Evolutionary conservation across 2,329 filamentous ascomycete species (phyloP), one percentile per base, ranked within the genome.

Genomic region (Aspergillus uvarum): DNA sequence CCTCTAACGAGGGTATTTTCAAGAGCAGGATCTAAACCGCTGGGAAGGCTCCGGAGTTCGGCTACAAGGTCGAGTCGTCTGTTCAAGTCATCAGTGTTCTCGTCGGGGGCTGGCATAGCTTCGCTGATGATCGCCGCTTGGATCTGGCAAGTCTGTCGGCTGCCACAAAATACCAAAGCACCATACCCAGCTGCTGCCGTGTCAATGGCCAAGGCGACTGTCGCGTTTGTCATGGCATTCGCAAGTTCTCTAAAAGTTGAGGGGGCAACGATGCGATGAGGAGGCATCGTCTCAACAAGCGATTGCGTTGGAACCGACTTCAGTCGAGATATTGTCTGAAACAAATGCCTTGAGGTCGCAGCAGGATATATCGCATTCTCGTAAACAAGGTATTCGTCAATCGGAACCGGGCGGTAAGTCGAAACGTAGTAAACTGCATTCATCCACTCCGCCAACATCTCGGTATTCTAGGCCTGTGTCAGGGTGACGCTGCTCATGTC

Each of bases 311-410:
- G 59, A 55, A 60, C 52, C 6, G 65, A 64, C 22, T 67, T 79
- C 12, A 86, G 70, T 61, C 86, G 83, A 10, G 79, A 81, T 11
- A 83, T 82, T 12, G 82, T 85, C 62, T 85, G 85, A 47, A 87
- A 82, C 47, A 89, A 77, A 53, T 79, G 81, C 52, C 80, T 83
- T 8, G 85, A 85, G n/a, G 78, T 84, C 31, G 82, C 82, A 21
- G 86, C 84, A 4, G 83, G 81, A 66, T 90, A 91, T 10, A 92
- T 81, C 5, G 81, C 81, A 59, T 89, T 85, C 50, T 91, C 87
- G 69, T 87, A 89, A 4, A 92, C 89, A 0, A 92, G 78, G 68
- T 90, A 85, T 67, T 92, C 90, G 54, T 91, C 83, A 22, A 93
- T 86, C 0, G 89, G 89, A n/a, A 93, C 81, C 1, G 90, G 89